Percentiles rank a stretch among this genome's conserved stretches.
Evolutionary conservation across 805 yeast species (phyloP).

Genomic region (Kuraishia piskuri): DNA sequence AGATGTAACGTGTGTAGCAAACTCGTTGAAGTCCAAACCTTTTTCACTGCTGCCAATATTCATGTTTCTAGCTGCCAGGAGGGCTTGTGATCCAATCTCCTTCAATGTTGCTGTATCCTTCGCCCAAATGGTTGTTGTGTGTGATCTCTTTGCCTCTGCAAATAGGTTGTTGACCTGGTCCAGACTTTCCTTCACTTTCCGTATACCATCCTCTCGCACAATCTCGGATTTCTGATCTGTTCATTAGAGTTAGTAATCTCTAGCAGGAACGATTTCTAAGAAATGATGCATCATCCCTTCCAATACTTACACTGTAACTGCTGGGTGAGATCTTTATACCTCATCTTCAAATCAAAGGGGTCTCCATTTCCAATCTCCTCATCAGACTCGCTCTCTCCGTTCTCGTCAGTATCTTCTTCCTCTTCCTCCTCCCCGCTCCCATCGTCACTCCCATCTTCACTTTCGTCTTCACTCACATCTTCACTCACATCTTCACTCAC

Average conservation of each 20-base stretch:
- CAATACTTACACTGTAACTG: slow-evolving; percentile 2
- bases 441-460: not conserved
- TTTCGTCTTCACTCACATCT: slow-evolving; percentile 1
- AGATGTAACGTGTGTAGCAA: slow-evolving; percentile 27
- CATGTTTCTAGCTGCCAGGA: slow-evolving; percentile 53
- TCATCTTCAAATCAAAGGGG: slow-evolving; percentile 3
- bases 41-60: slow-evolving; percentile 48
- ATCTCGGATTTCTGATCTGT: slow-evolving; percentile 36
- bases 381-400: slow-evolving; percentile 3
- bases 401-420: slow-evolving; percentile 1
- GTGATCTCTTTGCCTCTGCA: slow-evolving; percentile 26
- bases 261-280: too few species aligned
- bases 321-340: slow-evolving; percentile 5
- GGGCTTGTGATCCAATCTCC: slow-evolving; percentile 53
- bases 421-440: not conserved
- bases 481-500: slow-evolving; percentile 4
- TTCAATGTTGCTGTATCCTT: slow-evolving; percentile 58
- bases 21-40: slow-evolving; percentile 39
- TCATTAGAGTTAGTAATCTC: not conserved
- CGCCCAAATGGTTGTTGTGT: slow-evolving; percentile 32
- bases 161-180: slow-evolving; percentile 38
- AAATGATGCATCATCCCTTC: too few species aligned
- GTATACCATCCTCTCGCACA: slow-evolving; percentile 50
- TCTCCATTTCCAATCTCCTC: not conserved
- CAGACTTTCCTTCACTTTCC: slow-evolving; percentile 35